Evolutionary conservation across 768 basidiomycete species (phyloP), one percentile per base, ranked within the genome.

Genomic region (Tulasnella sp.): DNA sequence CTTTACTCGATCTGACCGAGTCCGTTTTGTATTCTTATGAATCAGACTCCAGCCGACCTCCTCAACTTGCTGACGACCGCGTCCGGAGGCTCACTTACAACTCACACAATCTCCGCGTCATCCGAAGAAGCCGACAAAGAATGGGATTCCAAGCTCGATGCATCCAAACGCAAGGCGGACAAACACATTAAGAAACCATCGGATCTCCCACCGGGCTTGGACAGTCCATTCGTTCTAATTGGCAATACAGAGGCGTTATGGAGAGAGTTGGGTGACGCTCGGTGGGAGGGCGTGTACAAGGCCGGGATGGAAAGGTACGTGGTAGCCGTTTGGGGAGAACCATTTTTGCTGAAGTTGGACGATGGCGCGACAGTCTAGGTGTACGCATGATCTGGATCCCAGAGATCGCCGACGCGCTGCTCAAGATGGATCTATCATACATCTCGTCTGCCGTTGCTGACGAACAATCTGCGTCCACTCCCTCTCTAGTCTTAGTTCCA

Each of bases 311-410:
- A 56, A 41, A 56, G 54, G 31, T 10, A 31, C 22, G 38, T 10
- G 22, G 41, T 43, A 10, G 27, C 53, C 11, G 38, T 38, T 41
- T 38, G 24, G 31, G 1, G 43, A 38, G 12, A 12, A 22, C 1
- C n/a, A 19, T 17, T 4, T 15, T 55, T 27, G n/a, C 41, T 48
- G n/a, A 48, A 5, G 38, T 11, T 43, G 9, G 24, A 30, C 9
- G 11, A 21, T 25, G 22, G 25, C 22, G 21, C 25, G 19, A 2
- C 25, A 56, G 54, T n/a, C n/a, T 41, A 44, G 54, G 54, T 22
- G 25, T 56, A 17, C 34, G 54, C 9, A 11, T 56, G 42, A 56
- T 56, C 17, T 56, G 54, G 54, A 5, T 56, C n/a, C 34, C 54
- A 27, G 54, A 56, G 29, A 34, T 56, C 11, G 19, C 38, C 21